A percentile compares a stretch with the other conserved stretches of the same genome.
Evolutionary conservation across 208 protist genomes (phyloP).

Genomic region (Acanthamoeba quina): DNA sequence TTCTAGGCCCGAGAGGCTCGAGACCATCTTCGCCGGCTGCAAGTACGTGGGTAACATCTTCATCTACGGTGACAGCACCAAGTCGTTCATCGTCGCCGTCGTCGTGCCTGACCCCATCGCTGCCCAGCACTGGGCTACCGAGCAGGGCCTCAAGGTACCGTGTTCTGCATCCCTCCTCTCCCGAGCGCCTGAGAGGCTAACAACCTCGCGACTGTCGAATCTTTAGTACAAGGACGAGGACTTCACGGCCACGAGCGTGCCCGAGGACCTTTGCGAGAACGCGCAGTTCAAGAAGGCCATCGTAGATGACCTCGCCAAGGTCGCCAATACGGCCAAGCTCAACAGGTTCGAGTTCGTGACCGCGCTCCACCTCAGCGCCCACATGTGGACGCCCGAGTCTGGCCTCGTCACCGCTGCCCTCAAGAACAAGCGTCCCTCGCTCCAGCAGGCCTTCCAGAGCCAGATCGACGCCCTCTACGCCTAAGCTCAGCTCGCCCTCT

Average conservation of each 20-base stretch:
- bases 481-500: too few species aligned
- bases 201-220: too few species aligned
- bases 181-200: background rate
- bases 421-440: constrained; percentile 88
- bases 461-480: constrained; percentile 50
- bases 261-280: constrained; percentile 58
- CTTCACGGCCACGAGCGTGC: constrained; percentile 26
- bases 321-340: constrained; percentile 64
- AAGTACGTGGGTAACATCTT: constrained; percentile 75
- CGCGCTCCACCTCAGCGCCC: constrained; percentile 11
- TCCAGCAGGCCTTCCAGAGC: constrained; percentile 56
- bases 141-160: background rate
- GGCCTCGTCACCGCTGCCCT: constrained; percentile 92
- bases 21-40: constrained; percentile 60
- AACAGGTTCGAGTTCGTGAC: constrained; percentile 67
- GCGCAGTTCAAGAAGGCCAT: constrained; percentile 81
- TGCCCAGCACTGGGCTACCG: constrained; percentile 17
- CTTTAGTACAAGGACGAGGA: background rate
- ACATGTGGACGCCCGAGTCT: constrained; percentile 88
- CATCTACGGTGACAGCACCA: constrained; percentile 71
- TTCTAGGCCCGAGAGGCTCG: constrained; percentile 69
- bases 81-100: constrained; percentile 87
- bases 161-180: background rate
- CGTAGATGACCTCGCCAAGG: constrained; percentile 73
- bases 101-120: constrained; percentile 86